Base-by-base conservation (phyloP, 169 alveolate genomes). In the Theileria parva region DNA sequence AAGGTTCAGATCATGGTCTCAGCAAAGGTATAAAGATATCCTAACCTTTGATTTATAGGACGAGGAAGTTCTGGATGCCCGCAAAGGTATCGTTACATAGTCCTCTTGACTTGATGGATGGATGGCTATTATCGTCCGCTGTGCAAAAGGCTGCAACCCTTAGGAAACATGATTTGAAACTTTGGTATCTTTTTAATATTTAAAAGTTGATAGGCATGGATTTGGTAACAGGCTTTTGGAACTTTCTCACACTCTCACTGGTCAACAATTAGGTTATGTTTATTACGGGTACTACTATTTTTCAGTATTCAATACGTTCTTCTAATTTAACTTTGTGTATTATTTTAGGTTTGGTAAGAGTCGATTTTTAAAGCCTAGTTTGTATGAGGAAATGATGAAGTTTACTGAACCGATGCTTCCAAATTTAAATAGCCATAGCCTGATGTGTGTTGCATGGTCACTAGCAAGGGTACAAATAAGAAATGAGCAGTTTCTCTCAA, bases 1-100 rank as follows among this genome's bases (percentile, higher is more conserved):
- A 63, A 86, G 96, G 17, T 92, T 92, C 77, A 94, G 96, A 2
- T 91, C 95, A 23, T 92, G 96, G 96, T 81, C 96, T 17, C 96
- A 92, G 78, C 96, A 92, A 73, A 63, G 93, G 93, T 88, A 51
- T 9, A 21, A 48, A 59, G 8, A n/a, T 17, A 25, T 12, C 7
- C 0, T 21, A 17, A 4, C 30, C 5, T 13, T 0, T 44, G 12
- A 44, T 44, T 44, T 44, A 44, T 81, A 92, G 96, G 66, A 88
- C 89, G 11, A 80, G 96, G 28, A 91, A 90, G 72, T 92, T 86
- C 77, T 92, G 96, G 96, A 55, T 92, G 73, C 96, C 96, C n/a
- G 87, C 80, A 86, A 87, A 86, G 79, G 94, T 91, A 5, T 92
- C 93, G 17, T 74, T 92, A 63, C 92, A 89, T 60, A 84, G 89